A percentile compares a stretch with the other conserved stretches of the same genome.
Evolutionary conservation across 495 filamentous ascomycete species (phyloP).

Genomic region (Clavariopsis aquatica): DNA sequence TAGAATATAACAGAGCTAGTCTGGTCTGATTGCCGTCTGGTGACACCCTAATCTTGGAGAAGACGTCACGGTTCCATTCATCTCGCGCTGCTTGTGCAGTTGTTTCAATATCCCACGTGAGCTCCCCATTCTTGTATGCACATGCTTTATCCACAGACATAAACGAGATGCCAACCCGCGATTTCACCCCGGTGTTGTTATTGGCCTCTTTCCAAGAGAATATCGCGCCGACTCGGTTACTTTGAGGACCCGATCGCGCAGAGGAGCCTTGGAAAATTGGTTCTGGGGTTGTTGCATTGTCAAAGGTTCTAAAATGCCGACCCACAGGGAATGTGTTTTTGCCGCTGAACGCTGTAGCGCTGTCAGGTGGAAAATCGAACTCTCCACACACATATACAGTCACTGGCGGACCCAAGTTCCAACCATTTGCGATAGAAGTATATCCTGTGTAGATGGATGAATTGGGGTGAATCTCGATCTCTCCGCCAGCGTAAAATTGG

Average conservation of each 20-base stretch:
- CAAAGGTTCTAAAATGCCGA: slow-evolving; percentile 30
- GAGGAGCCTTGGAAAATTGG: slow-evolving; percentile 34
- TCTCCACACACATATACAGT: slow-evolving; percentile 45
- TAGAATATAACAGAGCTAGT: slow-evolving; percentile 42
- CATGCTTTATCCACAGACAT: slow-evolving; percentile 46
- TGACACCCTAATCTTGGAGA: slow-evolving; percentile 42
- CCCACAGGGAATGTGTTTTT: slow-evolving; percentile 41
- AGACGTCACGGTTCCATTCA: slow-evolving; percentile 45
- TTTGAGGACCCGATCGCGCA: slow-evolving; percentile 38
- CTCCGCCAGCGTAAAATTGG: slow-evolving; percentile 42
- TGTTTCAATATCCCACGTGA: slow-evolving; percentile 40
- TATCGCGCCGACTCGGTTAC: slow-evolving; percentile 42
- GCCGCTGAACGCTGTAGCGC: slow-evolving; percentile 40
- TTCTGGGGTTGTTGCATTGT: slow-evolving; percentile 36
- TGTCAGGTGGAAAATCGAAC: slow-evolving; percentile 39
- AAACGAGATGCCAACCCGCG: slow-evolving; percentile 43
- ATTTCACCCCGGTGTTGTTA: slow-evolving; percentile 28
- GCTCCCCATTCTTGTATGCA: slow-evolving; percentile 41
- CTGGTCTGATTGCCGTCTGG: slow-evolving; percentile 38
- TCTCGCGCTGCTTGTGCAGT: slow-evolving; percentile 34
- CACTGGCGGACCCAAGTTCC: slow-evolving; percentile 43
- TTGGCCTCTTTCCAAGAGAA: slow-evolving; percentile 40
- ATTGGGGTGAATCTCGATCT: slow-evolving; percentile 37
- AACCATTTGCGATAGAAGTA: slow-evolving; percentile 38
- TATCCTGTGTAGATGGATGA: slow-evolving; percentile 40